Base-by-base conservation (phyloP, 805 yeast genomes). In the Hanseniaspora clermontiae region DNA sequence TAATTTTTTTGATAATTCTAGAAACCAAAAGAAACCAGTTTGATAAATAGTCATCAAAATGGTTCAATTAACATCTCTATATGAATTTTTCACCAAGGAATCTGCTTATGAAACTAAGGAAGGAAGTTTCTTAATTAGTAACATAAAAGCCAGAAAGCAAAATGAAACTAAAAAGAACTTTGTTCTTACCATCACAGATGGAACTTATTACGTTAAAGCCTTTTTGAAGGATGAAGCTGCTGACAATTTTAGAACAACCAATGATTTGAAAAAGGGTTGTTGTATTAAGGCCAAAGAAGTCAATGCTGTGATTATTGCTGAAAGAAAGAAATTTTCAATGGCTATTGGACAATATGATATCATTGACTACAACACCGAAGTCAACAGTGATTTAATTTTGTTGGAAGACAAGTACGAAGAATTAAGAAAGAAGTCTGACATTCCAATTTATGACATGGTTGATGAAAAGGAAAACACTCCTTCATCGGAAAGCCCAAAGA, bases 341-440 rank as follows among this genome's bases (percentile, higher is more conserved):
- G 67, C 77, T 55, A 71, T 79, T 52, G 75, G 76, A 55, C 76
- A 74, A 57, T 69, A 76, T 38, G 77, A 74, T 57, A 66, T 78
- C 14, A 66, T 46, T 27, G 57, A 67, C n/a, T 61, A 69, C n/a
- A 66, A 72, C 50, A 67, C 63, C 48, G 67, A 72, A 40, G 14
- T 47, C 5, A 31, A 34, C 5, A 20, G 19, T n/a, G 36, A 46
- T 14, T 32, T 46, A 19, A 38, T 36, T 11, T 31, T 46, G 39
- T 20, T 53, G 32, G 51, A 46, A 46, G 65, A 83, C 42, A 88
- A 83, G 64, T 76, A 75, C 20, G 83, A 82, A 64, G 78, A 80
- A 61, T 74, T 70, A 40, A 72, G 71, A 24, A 36, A 27, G 17
- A 38, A 36, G 11, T 51, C 55, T 10, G 55, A 15, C 81, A 83